Conservation (phyloP, 495 filamentous ascomycete genomes). For the Penicillium coprophilum region DNA sequence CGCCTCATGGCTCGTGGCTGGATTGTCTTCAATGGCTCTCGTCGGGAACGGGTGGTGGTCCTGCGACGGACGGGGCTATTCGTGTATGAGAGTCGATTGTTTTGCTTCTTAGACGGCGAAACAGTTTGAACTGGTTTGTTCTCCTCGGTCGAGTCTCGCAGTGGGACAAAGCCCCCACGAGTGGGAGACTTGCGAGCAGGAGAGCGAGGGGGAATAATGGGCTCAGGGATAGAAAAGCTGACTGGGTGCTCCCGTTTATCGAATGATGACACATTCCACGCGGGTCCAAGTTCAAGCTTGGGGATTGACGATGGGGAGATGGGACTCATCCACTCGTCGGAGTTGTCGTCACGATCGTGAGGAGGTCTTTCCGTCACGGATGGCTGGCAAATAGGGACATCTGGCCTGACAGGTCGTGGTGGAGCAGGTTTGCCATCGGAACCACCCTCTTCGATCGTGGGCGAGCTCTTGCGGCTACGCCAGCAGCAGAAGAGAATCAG, state of each 20-base stretch:
- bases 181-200: constrained; percentile 29
- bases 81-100: constrained; percentile 35
- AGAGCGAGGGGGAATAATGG: constrained; percentile 31
- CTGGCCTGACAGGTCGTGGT: constrained; percentile 25
- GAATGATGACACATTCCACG: constrained; percentile 37
- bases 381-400: constrained; percentile 33
- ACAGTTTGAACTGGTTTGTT: constrained; percentile 20
- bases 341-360: constrained; percentile 26
- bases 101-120: constrained; percentile 26
- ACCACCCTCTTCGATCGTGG: constrained; percentile 29
- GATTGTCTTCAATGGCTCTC: constrained; percentile 42
- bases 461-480: constrained; percentile 34
- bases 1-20: constrained; percentile 46
- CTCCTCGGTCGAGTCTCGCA: constrained; percentile 30
- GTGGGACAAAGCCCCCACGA: constrained; percentile 31
- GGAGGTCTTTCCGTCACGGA: constrained; percentile 25
- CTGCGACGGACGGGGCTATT: constrained; percentile 36
- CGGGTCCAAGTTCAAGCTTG: constrained; percentile 38
- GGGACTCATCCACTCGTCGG: constrained; percentile 28
- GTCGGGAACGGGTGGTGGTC: constrained; percentile 33
- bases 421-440: constrained; percentile 28
- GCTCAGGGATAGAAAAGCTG: constrained; percentile 17
- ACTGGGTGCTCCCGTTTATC: constrained; percentile 23
- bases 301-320: constrained; percentile 33
- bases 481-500: constrained; percentile 45